A percentile compares a stretch with the other conserved stretches of the same genome.
Conservation (phyloP, 2,329 filamentous ascomycete species). For the Lecanoromycetidae sp. region DNA sequence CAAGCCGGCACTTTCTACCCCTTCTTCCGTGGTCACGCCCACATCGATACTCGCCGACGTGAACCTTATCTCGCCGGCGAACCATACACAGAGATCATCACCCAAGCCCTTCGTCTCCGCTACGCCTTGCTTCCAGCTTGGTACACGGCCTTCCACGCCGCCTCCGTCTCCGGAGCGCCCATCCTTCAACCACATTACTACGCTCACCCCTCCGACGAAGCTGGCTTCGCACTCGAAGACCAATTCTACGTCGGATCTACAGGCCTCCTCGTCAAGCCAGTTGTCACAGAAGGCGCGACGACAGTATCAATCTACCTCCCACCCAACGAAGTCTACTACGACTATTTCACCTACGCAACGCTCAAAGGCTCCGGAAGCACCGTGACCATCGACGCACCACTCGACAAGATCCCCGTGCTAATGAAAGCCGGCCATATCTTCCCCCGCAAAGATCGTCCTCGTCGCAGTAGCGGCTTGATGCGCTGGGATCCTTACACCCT, state of each 20-base stretch:
- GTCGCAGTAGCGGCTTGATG: conserved; percentile 80
- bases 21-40: conserved; percentile 93
- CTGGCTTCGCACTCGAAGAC: conserved; percentile 78
- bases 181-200: conserved; percentile 90
- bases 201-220: conserved; percentile 74
- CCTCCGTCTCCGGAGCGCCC: conserved; percentile 68
- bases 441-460: conserved; percentile 74
- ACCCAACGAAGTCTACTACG: conserved; percentile 65
- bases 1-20: conserved; percentile 94
- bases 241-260: conserved; percentile 85
- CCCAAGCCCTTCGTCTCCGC: conserved; percentile 72
- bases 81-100: conserved; percentile 75
- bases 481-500: conserved; percentile 90
- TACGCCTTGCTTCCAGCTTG: conserved; percentile 84
- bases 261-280: conserved; percentile 83
- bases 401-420: conserved; percentile 77
- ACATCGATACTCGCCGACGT: conserved; percentile 87
- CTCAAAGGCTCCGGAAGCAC: conserved; percentile 60
- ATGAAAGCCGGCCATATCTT: conserved; percentile 92
- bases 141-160: conserved; percentile 95
- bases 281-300: conserved; percentile 63
- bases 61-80: conserved; percentile 84
- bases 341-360: conserved; percentile 80
- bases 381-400: conserved; percentile 59
- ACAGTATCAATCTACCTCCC: conserved; percentile 66